Evolutionary conservation across 495 filamentous ascomycete species (phyloP).

Genomic region (Neurospora africana): DNA sequence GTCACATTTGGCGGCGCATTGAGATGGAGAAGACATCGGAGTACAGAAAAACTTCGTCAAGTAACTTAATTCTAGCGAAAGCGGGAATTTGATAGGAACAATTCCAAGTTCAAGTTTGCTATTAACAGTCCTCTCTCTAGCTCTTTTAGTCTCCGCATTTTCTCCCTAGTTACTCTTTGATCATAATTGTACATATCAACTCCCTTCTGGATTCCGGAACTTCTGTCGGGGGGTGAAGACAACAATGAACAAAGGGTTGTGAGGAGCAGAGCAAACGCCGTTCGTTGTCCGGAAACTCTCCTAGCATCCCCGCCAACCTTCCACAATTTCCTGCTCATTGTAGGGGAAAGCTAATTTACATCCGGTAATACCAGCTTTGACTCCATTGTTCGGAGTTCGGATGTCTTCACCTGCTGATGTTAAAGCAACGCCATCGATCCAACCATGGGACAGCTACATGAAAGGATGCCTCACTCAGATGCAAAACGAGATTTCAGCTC

Average conservation of each 20-base stretch:
- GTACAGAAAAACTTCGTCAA: not conserved
- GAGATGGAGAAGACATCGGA: not conserved
- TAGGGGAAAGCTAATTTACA: not conserved
- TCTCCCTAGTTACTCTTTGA: not conserved
- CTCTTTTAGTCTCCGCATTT: too few relatives aligned
- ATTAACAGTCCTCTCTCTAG: not conserved
- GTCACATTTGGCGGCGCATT: not conserved
- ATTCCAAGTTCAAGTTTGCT: not conserved
- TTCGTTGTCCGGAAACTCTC: not conserved
- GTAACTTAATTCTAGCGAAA: not conserved
- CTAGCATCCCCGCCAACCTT: not conserved
- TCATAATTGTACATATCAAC: not conserved
- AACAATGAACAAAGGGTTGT: not conserved
- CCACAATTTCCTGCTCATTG: not conserved
- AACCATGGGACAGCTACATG: not conserved
- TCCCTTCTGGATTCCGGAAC: not conserved
- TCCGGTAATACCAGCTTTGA: not conserved
- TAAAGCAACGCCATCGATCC: too few relatives aligned
- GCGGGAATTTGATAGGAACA: not conserved
- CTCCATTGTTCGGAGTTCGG: not conserved
- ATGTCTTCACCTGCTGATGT: not conserved
- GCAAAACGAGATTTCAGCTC: not conserved
- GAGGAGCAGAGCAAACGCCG: not conserved
- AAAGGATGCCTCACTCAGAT: not conserved
- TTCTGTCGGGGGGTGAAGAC: not conserved